Evolutionary conservation across 2,329 filamentous ascomycete species (phyloP).

Genomic region (Pseudonectria foliicola): DNA sequence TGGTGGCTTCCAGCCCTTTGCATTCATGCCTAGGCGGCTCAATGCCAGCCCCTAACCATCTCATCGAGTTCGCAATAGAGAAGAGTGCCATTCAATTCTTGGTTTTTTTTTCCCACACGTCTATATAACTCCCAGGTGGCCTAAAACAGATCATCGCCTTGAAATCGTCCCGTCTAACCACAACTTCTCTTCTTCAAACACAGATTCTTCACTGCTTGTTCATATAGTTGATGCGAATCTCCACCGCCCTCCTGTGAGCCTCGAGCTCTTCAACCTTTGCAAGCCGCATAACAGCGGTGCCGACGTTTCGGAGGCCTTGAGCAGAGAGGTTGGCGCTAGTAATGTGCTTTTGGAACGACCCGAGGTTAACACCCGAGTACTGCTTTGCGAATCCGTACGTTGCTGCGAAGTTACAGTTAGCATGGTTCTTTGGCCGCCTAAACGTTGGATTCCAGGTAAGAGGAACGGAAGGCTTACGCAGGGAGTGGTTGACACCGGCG

Average conservation of each 20-base stretch:
- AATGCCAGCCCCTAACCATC: too few species aligned
- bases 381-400: conserved; percentile 98
- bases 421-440: not conserved
- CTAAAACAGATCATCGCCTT: too few species aligned
- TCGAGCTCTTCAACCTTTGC: conserved; percentile 92
- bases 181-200: conserved; percentile 8
- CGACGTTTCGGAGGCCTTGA: conserved; percentile 78
- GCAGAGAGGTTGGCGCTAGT: conserved; percentile 86
- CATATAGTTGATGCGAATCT: conserved; percentile 64
- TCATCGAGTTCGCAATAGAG: not conserved
- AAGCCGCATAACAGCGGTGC: conserved; percentile 85
- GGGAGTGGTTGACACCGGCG: conserved; percentile 92
- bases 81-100: not conserved
- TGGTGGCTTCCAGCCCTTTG: not conserved
- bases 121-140: too few species aligned
- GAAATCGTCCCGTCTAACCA: not conserved
- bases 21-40: not conserved
- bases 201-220: conserved; percentile 23
- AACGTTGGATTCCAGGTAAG: too few species aligned
- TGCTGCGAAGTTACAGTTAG: conserved; percentile 43
- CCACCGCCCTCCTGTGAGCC: conserved; percentile 82
- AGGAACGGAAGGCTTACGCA: conserved; percentile 62
- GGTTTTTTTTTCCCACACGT: too few species aligned
- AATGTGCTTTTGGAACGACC: conserved; percentile 96
- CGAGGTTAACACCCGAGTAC: conserved; percentile 95